These are phyloP conservation scores for Conidiobolus coronatus DNA, from an alignment of 371 early-diverging fungal genomes.

Conservation along the genomic window DNA sequence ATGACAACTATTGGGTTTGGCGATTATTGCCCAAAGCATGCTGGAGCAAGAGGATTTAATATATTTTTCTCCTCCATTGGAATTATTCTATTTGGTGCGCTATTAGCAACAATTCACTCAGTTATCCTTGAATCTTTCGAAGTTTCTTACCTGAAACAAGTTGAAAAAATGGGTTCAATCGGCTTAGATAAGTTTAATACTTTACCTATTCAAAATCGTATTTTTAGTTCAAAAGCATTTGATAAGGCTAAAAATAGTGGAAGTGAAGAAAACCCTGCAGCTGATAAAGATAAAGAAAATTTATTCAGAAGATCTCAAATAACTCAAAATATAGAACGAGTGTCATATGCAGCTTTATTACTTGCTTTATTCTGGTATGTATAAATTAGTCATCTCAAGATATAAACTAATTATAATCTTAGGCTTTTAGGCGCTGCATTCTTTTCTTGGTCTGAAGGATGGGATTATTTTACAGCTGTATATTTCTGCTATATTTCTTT, in stretches of 20 bases:
- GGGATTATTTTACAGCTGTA: slow-evolving; percentile 4
- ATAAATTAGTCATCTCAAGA: too few relatives aligned
- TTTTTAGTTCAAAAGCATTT: neutral
- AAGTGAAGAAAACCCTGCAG: too few relatives aligned
- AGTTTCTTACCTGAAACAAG: too few relatives aligned
- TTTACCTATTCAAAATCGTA: too few relatives aligned
- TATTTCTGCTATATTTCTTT: slow-evolving; percentile 6
- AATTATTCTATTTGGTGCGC: slow-evolving; percentile 2
- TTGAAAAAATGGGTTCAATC: too few relatives aligned
- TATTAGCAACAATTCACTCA: neutral
- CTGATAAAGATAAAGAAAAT: too few relatives aligned
- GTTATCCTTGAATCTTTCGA: slow-evolving; percentile 1
- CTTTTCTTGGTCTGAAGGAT: slow-evolving; percentile 1
- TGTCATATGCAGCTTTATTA: too few relatives aligned
- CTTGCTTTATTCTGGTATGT: too few relatives aligned
- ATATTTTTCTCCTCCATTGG: slow-evolving; percentile 4
- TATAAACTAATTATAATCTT: too few relatives aligned
- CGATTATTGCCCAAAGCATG: neutral
- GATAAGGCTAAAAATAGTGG: neutral
- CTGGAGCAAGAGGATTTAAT: neutral
- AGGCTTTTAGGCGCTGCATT: slow-evolving; percentile 5
- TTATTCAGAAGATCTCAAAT: neutral
- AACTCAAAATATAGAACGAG: too few relatives aligned
- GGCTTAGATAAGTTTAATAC: too few relatives aligned
- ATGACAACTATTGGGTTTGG: slow-evolving; percentile 6